Conservation (phyloP, 1,284 basidiomycete species). For the Tilletia walkeri region DNA sequence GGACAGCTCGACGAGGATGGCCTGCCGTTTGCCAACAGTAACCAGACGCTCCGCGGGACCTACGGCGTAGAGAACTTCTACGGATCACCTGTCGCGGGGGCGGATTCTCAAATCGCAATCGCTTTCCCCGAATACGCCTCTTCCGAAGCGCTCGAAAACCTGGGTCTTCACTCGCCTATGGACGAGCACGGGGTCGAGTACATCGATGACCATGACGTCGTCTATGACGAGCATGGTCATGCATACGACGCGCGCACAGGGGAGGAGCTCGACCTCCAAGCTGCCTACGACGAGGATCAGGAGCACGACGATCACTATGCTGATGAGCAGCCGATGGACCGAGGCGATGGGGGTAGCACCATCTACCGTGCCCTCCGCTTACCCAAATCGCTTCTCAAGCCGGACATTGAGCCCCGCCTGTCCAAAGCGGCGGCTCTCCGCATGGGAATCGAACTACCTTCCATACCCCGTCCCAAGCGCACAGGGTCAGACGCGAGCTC, state of each 20-base stretch:
- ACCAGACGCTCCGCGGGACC: constrained; percentile 11
- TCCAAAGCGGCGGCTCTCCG: constrained; percentile 74
- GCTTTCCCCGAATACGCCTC: constrained; percentile 33
- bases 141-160: constrained; percentile 19
- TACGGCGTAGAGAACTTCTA: constrained; percentile 38
- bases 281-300: constrained; percentile 46
- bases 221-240: constrained; percentile 25
- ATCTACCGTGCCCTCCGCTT: constrained; percentile 72
- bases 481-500: constrained; percentile 4
- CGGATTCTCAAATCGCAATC: constrained; percentile 32
- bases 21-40: constrained; percentile 4
- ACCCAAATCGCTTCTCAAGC: constrained; percentile 65
- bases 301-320: constrained; percentile 35
- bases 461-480: constrained; percentile 18
- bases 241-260: constrained; percentile 25
- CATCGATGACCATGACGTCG: constrained; percentile 21
- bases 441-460: constrained; percentile 49
- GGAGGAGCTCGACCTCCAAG: constrained; percentile 22
- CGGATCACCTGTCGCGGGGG: constrained; percentile 24
- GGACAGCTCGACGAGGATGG: constrained; percentile 19
- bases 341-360: background rate
- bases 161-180: background rate
- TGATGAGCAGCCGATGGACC: background rate
- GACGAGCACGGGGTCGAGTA: constrained; percentile 9
- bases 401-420: constrained; percentile 73